These are phyloP conservation scores for Rhizodiscina lignyota DNA, from an alignment of 495 filamentous ascomycete species.

Conservation along the genomic window DNA sequence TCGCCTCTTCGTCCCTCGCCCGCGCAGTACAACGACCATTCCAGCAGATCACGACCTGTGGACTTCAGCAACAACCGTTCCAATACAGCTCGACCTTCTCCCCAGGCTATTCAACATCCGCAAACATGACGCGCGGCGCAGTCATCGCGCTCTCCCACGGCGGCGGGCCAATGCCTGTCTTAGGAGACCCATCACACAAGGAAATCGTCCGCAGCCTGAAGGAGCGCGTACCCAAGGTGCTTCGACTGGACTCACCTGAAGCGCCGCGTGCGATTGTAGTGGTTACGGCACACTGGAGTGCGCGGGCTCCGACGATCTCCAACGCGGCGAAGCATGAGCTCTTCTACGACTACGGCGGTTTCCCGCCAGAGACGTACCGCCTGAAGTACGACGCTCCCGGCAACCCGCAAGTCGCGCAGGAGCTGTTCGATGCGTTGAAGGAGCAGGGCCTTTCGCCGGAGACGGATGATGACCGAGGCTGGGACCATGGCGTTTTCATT, in stretches of 20 bases:
- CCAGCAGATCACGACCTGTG: no score
- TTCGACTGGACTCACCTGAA: slow-evolving; percentile 20
- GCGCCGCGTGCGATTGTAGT: slow-evolving; percentile 24
- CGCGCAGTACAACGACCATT: no score
- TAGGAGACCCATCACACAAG: slow-evolving; percentile 21
- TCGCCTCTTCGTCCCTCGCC: no score
- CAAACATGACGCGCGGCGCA: slow-evolving; percentile 19
- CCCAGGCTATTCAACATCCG: background rate
- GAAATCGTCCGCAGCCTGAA: slow-evolving; percentile 19
- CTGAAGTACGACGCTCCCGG: slow-evolving; percentile 26
- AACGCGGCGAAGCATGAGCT: slow-evolving; percentile 19
- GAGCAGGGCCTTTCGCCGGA: slow-evolving; percentile 13
- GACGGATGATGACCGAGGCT: slow-evolving; percentile 17
- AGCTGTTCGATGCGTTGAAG: slow-evolving; percentile 16
- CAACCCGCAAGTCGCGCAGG: slow-evolving; percentile 20
- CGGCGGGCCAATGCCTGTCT: slow-evolving; percentile 25
- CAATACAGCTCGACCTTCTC: background rate
- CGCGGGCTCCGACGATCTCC: slow-evolving; percentile 18
- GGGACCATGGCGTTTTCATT: slow-evolving; percentile 26
- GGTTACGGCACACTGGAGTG: slow-evolving; percentile 27
- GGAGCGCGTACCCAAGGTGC: slow-evolving; percentile 19
- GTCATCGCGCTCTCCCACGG: slow-evolving; percentile 27
- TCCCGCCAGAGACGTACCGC: slow-evolving; percentile 23
- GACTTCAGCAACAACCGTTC: no score
- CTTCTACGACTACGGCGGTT: slow-evolving; percentile 27